Percentiles rank a stretch among this genome's conserved stretches.
phyloP scores from a whole-genome alignment of 805 yeast genomes.

The Candida manassasensis region DNA sequence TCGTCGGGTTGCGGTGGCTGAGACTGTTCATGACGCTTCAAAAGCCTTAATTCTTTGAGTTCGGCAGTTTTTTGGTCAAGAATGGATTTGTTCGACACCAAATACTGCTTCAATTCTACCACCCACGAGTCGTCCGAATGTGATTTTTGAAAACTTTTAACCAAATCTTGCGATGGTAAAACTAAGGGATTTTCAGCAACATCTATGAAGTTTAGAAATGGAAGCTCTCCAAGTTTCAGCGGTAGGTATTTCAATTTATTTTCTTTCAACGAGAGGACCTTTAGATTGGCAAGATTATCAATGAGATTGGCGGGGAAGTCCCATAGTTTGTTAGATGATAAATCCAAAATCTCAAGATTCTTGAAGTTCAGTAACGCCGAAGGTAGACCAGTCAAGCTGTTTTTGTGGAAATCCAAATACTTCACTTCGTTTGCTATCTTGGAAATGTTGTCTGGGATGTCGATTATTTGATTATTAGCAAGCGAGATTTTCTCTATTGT shows the following conservation, averaged over 20 bases:
- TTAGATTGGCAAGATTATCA: constrained; percentile 39
- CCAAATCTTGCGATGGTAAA: constrained; percentile 38
- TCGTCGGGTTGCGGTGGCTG: constrained; percentile 8
- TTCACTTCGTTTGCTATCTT: constrained; percentile 41
- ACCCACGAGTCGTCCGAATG: constrained; percentile 44
- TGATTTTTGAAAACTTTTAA: constrained; percentile 31
- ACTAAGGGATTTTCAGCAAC: constrained; percentile 59
- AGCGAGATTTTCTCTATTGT: constrained; percentile 49
- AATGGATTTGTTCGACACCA: constrained; percentile 28
- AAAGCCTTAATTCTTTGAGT: constrained; percentile 2
- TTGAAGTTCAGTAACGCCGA: constrained; percentile 36
- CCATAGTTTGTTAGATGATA: constrained; percentile 53
- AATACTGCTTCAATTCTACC: constrained; percentile 33
- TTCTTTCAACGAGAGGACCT: constrained; percentile 56
- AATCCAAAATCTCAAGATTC: constrained; percentile 59
- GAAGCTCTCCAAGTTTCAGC: constrained; percentile 46
- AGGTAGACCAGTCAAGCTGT: constrained; percentile 48
- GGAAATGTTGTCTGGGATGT: constrained; percentile 45
- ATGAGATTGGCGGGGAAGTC: constrained; percentile 43
- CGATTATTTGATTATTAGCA: constrained; percentile 45
- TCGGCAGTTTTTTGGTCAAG: constrained; percentile 28
- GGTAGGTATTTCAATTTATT: constrained; percentile 56
- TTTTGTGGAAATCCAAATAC: constrained; percentile 64
- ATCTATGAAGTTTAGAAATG: constrained; percentile 53
- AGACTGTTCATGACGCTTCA: too few relatives aligned